Percentiles rank a stretch among this genome's conserved stretches.
phyloP scores from a whole-genome alignment of 2,329 filamentous ascomycete genomes.

The Ceratocystis colombiana region DNA sequence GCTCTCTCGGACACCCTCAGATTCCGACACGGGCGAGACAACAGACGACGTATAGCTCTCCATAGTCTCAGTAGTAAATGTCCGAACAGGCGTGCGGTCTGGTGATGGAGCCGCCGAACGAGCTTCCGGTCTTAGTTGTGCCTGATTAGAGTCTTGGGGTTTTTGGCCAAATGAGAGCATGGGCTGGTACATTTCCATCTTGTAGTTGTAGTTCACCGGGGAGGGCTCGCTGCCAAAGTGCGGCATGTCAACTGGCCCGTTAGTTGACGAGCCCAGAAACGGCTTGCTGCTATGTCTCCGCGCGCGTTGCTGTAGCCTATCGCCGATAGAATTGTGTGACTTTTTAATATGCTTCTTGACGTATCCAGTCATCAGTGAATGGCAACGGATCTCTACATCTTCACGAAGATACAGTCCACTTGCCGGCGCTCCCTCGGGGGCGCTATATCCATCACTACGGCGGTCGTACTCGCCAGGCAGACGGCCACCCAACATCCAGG shows the following conservation, averaged over 20 bases:
- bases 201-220: conserved; percentile 15
- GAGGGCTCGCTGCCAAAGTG: conserved; percentile 1
- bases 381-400: conserved; percentile 72
- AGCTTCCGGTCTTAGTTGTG: background rate
- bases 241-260: conserved; percentile 7
- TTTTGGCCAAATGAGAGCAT: conserved; percentile 14
- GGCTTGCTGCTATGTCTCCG: conserved; percentile 13
- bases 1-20: background rate
- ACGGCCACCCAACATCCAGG: conserved; percentile 66
- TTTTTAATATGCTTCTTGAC: conserved; percentile 76
- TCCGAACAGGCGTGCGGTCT: conserved; percentile 1
- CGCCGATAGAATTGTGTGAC: conserved; percentile 58
- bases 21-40: conserved; percentile 11
- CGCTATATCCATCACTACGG: conserved; percentile 55
- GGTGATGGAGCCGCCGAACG: background rate
- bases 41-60: conserved; percentile 24
- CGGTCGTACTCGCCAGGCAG: conserved; percentile 59
- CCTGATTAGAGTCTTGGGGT: background rate
- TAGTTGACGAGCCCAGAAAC: background rate
- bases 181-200: conserved; percentile 18
- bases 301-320: conserved; percentile 1
- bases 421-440: conserved; percentile 41
- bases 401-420: conserved; percentile 71
- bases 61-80: conserved; percentile 18
- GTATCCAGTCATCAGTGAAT: conserved; percentile 62